A percentile compares a stretch with the other conserved stretches of the same genome.
phyloP scores from a whole-genome alignment of 1,284 basidiomycete genomes.

The Volvariella surrecta region DNA sequence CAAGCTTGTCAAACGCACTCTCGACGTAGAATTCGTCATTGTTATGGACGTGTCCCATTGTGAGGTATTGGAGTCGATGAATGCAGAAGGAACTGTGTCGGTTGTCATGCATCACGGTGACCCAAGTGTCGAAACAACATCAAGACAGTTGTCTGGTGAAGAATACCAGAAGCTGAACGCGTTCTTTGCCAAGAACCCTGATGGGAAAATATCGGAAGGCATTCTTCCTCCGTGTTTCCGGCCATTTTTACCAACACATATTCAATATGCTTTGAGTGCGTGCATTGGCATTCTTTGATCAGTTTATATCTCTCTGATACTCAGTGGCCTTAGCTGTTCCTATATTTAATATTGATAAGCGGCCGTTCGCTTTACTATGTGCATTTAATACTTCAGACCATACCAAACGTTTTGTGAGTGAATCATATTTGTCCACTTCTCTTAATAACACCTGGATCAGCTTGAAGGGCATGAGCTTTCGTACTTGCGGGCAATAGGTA shows the following conservation, averaged over 20 bases:
- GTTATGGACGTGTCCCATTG: slow-evolving; percentile 91
- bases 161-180: slow-evolving; percentile 69
- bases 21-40: slow-evolving; percentile 88
- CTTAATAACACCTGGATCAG: slow-evolving; percentile 26
- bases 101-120: slow-evolving; percentile 43
- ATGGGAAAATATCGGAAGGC: slow-evolving; percentile 81
- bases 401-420: slow-evolving; percentile 70
- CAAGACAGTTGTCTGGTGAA: slow-evolving; percentile 46
- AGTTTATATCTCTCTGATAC: too few species aligned
- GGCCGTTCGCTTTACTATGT: slow-evolving; percentile 87
- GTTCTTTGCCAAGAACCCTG: slow-evolving; percentile 72
- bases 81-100: slow-evolving; percentile 55
- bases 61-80: slow-evolving; percentile 75
- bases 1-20: slow-evolving; percentile 78
- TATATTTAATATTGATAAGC: slow-evolving; percentile 90
- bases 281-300: slow-evolving; percentile 5
- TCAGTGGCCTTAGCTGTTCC: slow-evolving; percentile 59
- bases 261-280: slow-evolving; percentile 82
- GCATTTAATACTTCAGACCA: slow-evolving; percentile 82
- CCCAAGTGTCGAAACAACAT: slow-evolving; percentile 32
- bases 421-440: not conserved
- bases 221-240: slow-evolving; percentile 73
- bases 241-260: slow-evolving; percentile 69
- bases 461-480: slow-evolving; percentile 90
- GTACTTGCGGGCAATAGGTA: slow-evolving; percentile 81